Percentiles rank a stretch among this genome's conserved stretches.
Conservation (phyloP, 1,284 basidiomycete species). For the Hemileccinum hortonii region DNA sequence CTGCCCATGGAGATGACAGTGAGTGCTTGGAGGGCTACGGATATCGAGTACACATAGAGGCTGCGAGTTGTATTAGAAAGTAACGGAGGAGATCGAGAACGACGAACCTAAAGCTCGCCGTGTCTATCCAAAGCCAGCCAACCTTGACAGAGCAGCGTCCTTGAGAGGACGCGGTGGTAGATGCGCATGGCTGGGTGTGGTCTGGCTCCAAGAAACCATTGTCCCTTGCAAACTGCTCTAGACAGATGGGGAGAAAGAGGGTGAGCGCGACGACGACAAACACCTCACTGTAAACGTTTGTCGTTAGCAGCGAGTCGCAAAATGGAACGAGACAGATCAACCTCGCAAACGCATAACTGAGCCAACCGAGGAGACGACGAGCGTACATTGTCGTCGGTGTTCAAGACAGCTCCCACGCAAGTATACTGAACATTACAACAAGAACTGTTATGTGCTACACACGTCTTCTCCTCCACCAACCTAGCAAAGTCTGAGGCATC, state of each 20-base stretch:
- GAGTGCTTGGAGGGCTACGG: constrained; percentile 83
- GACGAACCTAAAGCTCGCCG: constrained; percentile 80
- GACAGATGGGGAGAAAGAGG: constrained; percentile 77
- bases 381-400: constrained; percentile 25
- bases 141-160: constrained; percentile 71
- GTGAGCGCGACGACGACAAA: constrained; percentile 80
- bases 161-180: constrained; percentile 18
- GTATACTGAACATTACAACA: not conserved
- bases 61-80: constrained; percentile 41
- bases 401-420: constrained; percentile 7
- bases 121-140: constrained; percentile 81
- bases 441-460: not conserved
- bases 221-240: constrained; percentile 82
- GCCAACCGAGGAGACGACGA: constrained; percentile 65
- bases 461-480: constrained; percentile 13
- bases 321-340: constrained; percentile 20
- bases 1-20: constrained; percentile 89
- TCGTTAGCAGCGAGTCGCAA: not conserved
- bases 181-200: constrained; percentile 49
- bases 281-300: constrained; percentile 55
- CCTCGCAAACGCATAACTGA: constrained; percentile 79
- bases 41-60: constrained; percentile 82
- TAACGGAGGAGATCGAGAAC: not conserved
- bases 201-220: constrained; percentile 73
- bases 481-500: constrained; percentile 2